Conservation (phyloP, 163 green algal species). For the Chloromonas sp. region DNA sequence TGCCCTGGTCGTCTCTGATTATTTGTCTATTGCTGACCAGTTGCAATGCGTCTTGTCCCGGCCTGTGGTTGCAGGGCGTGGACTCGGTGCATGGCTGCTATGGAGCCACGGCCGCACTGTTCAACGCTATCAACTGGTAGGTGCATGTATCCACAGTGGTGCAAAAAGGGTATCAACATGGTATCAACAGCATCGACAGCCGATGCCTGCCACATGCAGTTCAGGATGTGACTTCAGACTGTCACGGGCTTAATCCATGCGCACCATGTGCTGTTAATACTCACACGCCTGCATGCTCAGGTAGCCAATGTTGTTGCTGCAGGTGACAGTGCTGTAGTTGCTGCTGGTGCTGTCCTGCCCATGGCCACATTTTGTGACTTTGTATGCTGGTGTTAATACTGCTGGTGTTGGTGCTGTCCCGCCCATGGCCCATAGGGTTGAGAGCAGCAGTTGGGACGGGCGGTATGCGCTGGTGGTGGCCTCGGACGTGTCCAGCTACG, state of each 20-base stretch:
- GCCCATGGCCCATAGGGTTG: slow-evolving; percentile 43
- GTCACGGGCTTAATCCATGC: too few species aligned
- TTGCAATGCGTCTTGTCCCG: not conserved
- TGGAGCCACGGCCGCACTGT: slow-evolving; percentile 76
- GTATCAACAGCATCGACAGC: too few species aligned
- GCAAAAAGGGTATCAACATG: too few species aligned
- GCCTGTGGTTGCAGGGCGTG: slow-evolving; percentile 49
- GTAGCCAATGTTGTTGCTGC: too few species aligned
- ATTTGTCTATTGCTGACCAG: too few species aligned
- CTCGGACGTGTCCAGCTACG: slow-evolving; percentile 64
- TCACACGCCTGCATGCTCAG: too few species aligned
- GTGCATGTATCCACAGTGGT: not conserved
- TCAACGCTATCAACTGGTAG: slow-evolving; percentile 62
- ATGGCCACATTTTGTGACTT: too few species aligned
- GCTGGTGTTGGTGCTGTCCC: not conserved
- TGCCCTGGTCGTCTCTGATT: not conserved
- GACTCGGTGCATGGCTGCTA: slow-evolving; percentile 84
- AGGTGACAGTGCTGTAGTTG: too few species aligned
- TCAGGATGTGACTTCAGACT: too few species aligned
- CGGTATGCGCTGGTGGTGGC: slow-evolving; percentile 65
- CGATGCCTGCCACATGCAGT: too few species aligned
- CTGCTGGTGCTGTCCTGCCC: too few species aligned
- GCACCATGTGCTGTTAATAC: too few species aligned
- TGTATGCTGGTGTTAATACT: not conserved
- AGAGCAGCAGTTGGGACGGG: slow-evolving; percentile 73